These are phyloP conservation scores for Lactarius hatsudake DNA, from an alignment of 768 basidiomycete genomes.

Conservation along the genomic window DNA sequence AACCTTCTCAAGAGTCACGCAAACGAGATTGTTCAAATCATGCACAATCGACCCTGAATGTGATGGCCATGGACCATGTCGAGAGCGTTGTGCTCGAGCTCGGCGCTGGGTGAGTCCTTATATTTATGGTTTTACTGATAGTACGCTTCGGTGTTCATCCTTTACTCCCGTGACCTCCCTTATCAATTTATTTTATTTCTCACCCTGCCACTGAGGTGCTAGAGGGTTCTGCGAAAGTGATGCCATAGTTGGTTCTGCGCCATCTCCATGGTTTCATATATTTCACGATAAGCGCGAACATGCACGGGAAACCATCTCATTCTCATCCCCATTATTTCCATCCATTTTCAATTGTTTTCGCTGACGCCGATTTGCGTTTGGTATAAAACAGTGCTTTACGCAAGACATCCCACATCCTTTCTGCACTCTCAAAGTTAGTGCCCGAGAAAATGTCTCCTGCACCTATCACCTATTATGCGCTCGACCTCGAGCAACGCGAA, in stretches of 20 bases:
- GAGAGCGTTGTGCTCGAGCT: slow-evolving; percentile 78
- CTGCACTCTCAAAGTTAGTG: slow-evolving; percentile 60
- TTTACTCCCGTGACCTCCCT: not conserved
- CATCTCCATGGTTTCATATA: not conserved
- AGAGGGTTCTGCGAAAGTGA: not conserved
- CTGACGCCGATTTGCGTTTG: not conserved
- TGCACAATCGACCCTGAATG: slow-evolving; percentile 49
- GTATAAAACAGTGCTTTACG: slow-evolving; percentile 60
- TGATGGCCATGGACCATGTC: slow-evolving; percentile 26
- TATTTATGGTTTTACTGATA: not conserved
- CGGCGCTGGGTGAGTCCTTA: slow-evolving; percentile 81
- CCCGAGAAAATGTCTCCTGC: slow-evolving; percentile 36
- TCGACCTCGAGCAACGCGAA: slow-evolving; percentile 88
- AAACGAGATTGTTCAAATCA: slow-evolving; percentile 68
- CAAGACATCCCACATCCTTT: slow-evolving; percentile 84
- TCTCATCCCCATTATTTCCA: not conserved
- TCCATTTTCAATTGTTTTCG: not conserved
- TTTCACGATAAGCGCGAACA: not conserved
- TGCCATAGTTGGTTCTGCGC: not conserved
- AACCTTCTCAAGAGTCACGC: slow-evolving; percentile 72
- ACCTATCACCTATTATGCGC: slow-evolving; percentile 82
- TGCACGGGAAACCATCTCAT: not conserved
- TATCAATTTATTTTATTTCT: not conserved
- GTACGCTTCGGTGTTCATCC: not conserved
- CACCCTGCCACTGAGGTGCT: not conserved